Evolutionary conservation across 2,329 filamentous ascomycete species (phyloP), one percentile per base, ranked within the genome.

Genomic region (Bipolaris sorokiniana): DNA sequence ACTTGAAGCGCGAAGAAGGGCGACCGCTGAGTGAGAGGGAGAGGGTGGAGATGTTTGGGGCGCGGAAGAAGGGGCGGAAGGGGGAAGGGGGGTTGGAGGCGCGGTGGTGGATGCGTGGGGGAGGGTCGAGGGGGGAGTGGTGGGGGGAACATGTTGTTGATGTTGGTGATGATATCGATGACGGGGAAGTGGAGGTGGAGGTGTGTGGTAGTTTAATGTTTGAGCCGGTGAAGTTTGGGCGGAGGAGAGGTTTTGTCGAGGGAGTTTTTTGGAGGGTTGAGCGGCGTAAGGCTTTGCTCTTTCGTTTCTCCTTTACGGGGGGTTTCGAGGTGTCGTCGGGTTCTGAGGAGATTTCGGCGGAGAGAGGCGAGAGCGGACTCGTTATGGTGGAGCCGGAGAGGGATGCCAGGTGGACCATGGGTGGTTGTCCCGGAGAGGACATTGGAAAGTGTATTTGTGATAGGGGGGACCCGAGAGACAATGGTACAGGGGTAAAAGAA

Each of bases 1-100:
- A 75, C 16, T 68, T 67, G 62, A 75, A 75, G 26, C 62, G 59
- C 18, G 59, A 62, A 7, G 55, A 51, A 1, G 71, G 69, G 31
- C 72, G 68, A 7, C 67, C 68, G 2, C 62, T 66, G 15, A 74
- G 60, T 7, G 57, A 58, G 18, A 67, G 70, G 45, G 64, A 61
- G 18, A 67, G 66, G 23, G 64, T 62, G 31, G 70, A 72, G 16
- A 51, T 5, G 48, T 70, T 69, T 42, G 33, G 34, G 51, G 58
- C 55, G 7, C 59, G 55, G 20, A 58, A 42, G 44, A 62, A 51
- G 47, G 59, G 50, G 28, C 48, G 55, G 22, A 44, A 28, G 7
- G 48, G 20, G 13, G 48, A 38, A 11, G 31, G 9, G 22, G 44
- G 37, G 26, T 2, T 3, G 5, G 36, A n/a, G 40, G 11, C n/a